Evolutionary conservation across 495 filamentous ascomycete genomes (phyloP).

Genomic region (Friedmanniomyces endolithicus): DNA sequence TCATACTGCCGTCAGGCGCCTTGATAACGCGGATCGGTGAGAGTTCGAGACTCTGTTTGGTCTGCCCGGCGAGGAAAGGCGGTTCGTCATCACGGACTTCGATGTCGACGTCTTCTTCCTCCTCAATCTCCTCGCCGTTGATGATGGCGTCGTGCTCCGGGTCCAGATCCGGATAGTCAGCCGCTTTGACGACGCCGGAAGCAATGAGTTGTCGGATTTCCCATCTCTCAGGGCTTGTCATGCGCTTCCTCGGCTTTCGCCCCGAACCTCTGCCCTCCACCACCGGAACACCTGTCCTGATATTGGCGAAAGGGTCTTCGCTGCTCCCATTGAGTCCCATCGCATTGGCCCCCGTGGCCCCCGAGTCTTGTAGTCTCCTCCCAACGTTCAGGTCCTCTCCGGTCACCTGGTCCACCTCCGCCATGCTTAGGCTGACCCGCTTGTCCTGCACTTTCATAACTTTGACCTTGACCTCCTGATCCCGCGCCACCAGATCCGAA

Average conservation of each 20-base stretch:
- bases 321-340: slow-evolving; percentile 52
- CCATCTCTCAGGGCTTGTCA: slow-evolving; percentile 95
- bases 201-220: slow-evolving; percentile 95
- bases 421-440: slow-evolving; percentile 84
- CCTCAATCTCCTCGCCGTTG: slow-evolving; percentile 75
- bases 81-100: slow-evolving; percentile 93
- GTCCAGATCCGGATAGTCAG: slow-evolving; percentile 88
- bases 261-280: slow-evolving; percentile 49
- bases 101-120: slow-evolving; percentile 96
- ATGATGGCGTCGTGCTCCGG: slow-evolving; percentile 85
- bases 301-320: slow-evolving; percentile 32
- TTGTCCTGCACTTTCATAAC: slow-evolving; percentile 72
- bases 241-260: slow-evolving; percentile 61
- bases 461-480: slow-evolving; percentile 86
- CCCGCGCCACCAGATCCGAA: slow-evolving; percentile 66
- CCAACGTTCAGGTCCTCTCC: slow-evolving; percentile 76
- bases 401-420: slow-evolving; percentile 86
- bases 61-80: slow-evolving; percentile 90
- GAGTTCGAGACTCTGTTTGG: slow-evolving; percentile 85
- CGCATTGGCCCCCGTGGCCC: slow-evolving; percentile 82
- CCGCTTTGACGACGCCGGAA: slow-evolving; percentile 78
- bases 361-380: slow-evolving; percentile 41
- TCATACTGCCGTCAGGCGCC: slow-evolving; percentile 89
- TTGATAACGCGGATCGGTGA: slow-evolving; percentile 95
- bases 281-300: slow-evolving; percentile 44